Conservation (phyloP, 371 early-diverging fungal genomes). For the Haplosporangium sp. region DNA sequence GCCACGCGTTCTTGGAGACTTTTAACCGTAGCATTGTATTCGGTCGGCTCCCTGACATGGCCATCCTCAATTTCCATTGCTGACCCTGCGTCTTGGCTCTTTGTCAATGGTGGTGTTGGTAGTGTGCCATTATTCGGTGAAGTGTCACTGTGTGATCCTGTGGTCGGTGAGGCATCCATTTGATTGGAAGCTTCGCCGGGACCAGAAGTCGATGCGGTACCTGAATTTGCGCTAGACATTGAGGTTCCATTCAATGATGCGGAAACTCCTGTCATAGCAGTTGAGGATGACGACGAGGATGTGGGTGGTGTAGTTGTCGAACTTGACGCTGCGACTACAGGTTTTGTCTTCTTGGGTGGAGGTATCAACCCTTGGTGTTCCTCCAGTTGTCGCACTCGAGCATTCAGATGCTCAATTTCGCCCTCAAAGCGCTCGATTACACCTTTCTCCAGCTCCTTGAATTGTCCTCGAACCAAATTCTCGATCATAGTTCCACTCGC, state of each 20-base stretch:
- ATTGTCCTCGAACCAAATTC: slow-evolving; percentile 76
- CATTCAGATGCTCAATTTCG: slow-evolving; percentile 44
- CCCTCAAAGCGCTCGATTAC: slow-evolving; percentile 54
- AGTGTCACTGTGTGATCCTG: slow-evolving; percentile 1
- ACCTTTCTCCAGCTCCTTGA: slow-evolving; percentile 79
- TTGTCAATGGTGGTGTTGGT: slow-evolving; percentile 44
- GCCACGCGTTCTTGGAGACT: slow-evolving; percentile 27
- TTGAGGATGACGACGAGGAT: slow-evolving; percentile 11
- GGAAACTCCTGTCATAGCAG: slow-evolving; percentile 31
- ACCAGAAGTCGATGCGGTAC: not conserved
- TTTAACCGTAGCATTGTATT: slow-evolving; percentile 20
- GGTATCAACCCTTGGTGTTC: slow-evolving; percentile 50
- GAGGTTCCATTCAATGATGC: slow-evolving; percentile 9
- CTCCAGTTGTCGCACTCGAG: slow-evolving; percentile 51
- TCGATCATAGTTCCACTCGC: slow-evolving; percentile 80
- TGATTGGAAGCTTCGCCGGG: slow-evolving; percentile 3
- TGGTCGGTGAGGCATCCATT: slow-evolving; percentile 3
- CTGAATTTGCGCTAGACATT: slow-evolving; percentile 4
- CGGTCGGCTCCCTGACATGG: slow-evolving; percentile 10
- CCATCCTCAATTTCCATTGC: slow-evolving; percentile 43
- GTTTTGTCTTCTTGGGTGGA: slow-evolving; percentile 28
- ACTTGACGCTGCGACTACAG: not conserved
- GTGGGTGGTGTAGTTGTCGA: slow-evolving; percentile 10
- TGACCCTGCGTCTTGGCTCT: slow-evolving; percentile 18
- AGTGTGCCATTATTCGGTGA: slow-evolving; percentile 34